Evolutionary conservation across 164 flowering plant species (phyloP).

Genomic region (Stephania cephalantha): DNA sequence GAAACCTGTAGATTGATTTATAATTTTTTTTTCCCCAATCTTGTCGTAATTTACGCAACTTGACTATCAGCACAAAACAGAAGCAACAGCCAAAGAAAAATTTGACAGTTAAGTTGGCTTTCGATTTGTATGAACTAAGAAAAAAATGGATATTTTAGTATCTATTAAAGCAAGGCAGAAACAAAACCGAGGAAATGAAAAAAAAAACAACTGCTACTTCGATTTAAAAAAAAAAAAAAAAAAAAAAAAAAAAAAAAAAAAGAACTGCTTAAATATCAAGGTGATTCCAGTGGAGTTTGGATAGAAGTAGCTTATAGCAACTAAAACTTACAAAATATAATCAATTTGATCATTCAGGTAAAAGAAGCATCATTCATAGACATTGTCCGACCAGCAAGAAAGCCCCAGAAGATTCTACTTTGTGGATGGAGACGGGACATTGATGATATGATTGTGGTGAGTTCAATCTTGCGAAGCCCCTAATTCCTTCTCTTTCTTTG

Average conservation of each 20-base stretch:
- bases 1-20: not conserved
- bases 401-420: constrained; percentile 88
- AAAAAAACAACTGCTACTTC: constrained; percentile 1
- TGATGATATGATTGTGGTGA: constrained; percentile 95
- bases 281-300: constrained; percentile 13
- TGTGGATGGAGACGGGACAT: constrained; percentile 93
- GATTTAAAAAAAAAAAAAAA: constrained; percentile 4
- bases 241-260: constrained; percentile 7
- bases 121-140: not conserved
- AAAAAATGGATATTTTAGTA: not conserved
- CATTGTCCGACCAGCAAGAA: constrained; percentile 54
- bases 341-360: constrained; percentile 74
- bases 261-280: constrained; percentile 6
- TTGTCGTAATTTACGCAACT: not conserved
- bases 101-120: not conserved
- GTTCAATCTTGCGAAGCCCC: constrained; percentile 49
- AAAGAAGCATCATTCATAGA: constrained; percentile 60
- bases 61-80: not conserved
- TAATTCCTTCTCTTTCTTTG: constrained; percentile 39
- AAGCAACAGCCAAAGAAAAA: not conserved
- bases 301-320: constrained; percentile 9
- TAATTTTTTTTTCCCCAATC: not conserved
- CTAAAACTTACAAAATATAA: constrained; percentile 42
- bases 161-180: not conserved
- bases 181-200: not conserved